Evolutionary conservation across 495 filamentous ascomycete genomes (phyloP).

Genomic region (Aspergillus taichungensis): DNA sequence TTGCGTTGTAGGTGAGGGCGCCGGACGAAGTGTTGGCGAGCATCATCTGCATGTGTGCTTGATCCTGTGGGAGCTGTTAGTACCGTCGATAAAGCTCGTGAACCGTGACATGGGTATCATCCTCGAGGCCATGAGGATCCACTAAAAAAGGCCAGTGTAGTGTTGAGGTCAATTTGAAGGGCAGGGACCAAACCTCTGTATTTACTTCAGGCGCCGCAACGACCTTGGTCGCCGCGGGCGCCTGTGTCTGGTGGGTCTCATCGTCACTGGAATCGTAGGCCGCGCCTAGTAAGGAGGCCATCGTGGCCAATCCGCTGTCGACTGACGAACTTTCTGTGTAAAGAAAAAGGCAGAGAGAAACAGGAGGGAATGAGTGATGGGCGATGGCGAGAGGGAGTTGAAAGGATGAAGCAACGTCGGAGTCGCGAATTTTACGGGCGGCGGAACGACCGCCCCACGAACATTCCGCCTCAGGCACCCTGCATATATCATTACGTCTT

Average conservation of each 20-base stretch:
- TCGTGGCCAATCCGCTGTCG: conserved; percentile 10
- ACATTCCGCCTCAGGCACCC: conserved; percentile 6
- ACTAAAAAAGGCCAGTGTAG: neutral
- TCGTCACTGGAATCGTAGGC: conserved; percentile 49
- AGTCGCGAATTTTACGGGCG: conserved; percentile 30
- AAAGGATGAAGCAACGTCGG: conserved; percentile 5
- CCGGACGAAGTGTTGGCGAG: conserved; percentile 46
- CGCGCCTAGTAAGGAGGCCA: conserved; percentile 41
- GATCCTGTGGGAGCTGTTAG: conserved; percentile 42
- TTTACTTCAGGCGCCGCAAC: conserved; percentile 51
- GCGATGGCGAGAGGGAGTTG: conserved; percentile 2
- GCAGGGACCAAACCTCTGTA: conserved; percentile 55
- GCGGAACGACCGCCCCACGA: conserved; percentile 18
- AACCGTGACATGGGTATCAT: too few species aligned
- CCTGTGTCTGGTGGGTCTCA: conserved; percentile 23
- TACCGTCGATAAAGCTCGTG: conserved; percentile 8
- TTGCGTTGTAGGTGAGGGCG: conserved; percentile 51
- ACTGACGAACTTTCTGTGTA: neutral
- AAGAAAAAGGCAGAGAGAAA: conserved; percentile 1
- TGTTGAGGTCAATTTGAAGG: conserved; percentile 3
- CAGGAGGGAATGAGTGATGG: neutral
- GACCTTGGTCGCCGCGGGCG: conserved; percentile 32
- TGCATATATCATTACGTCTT: conserved; percentile 1
- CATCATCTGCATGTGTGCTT: conserved; percentile 48
- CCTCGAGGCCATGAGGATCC: too few species aligned